Evolutionary conservation across 805 yeast genomes (phyloP).

Genomic region (Hanseniaspora jakobsenii): DNA sequence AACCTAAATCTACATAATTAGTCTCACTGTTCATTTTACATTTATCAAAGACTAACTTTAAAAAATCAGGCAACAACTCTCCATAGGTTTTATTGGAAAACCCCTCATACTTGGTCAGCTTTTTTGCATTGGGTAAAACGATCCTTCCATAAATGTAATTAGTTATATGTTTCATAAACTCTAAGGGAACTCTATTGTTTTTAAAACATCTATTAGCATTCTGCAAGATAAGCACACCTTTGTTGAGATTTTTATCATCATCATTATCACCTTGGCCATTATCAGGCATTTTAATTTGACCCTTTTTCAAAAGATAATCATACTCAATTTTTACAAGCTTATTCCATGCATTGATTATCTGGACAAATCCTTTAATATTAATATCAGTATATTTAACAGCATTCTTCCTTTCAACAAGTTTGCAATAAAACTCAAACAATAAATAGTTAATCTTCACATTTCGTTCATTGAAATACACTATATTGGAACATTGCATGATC

Average conservation of each 20-base stretch:
- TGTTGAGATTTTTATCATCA: slow-evolving; percentile 31
- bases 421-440: background rate
- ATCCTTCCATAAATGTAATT: slow-evolving; percentile 48
- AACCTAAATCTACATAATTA: slow-evolving; percentile 77
- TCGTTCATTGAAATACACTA: slow-evolving; percentile 1
- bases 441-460: background rate
- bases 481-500: slow-evolving; percentile 6
- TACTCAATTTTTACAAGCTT: background rate
- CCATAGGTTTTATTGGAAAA: slow-evolving; percentile 88
- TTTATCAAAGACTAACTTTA: slow-evolving; percentile 51
- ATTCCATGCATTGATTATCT: no score
- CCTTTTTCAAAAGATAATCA: no score
- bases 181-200: no score
- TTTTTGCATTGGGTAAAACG: slow-evolving; percentile 60
- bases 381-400: slow-evolving; percentile 17
- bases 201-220: no score
- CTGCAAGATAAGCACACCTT: no score
- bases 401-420: slow-evolving; percentile 3
- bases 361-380: no score
- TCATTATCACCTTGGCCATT: no score
- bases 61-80: slow-evolving; percentile 68
- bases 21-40: slow-evolving; percentile 43
- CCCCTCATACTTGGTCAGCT: slow-evolving; percentile 61
- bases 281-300: no score
- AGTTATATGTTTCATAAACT: slow-evolving; percentile 47